Conservation (phyloP, 2,329 filamentous ascomycete species). For the Colletotrichum siamense region DNA sequence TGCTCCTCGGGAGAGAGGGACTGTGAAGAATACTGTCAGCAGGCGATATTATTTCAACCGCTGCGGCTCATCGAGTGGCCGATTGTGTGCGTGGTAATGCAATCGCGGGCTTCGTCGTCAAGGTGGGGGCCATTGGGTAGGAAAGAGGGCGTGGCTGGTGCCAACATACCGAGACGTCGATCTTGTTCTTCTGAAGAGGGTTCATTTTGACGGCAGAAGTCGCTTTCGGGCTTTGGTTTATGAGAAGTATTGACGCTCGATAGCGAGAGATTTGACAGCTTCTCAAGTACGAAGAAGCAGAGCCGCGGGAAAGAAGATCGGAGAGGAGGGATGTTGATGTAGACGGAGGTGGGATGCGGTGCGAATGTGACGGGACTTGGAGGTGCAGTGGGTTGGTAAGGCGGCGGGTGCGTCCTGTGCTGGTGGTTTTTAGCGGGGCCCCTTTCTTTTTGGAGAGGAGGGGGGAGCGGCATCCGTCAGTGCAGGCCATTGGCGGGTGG, state of each 20-base stretch:
- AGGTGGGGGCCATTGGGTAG: constrained; percentile 14
- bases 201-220: constrained; percentile 68
- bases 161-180: constrained; percentile 86
- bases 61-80: neutral
- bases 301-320: neutral
- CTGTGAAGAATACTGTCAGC: constrained; percentile 51
- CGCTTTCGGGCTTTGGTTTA: neutral
- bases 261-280: neutral
- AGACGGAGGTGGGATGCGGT: constrained; percentile 10
- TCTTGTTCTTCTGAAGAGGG: constrained; percentile 97
- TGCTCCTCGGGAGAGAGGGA: constrained; percentile 94
- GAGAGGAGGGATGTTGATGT: constrained; percentile 8
- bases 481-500: neutral
- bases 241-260: neutral
- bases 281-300: neutral
- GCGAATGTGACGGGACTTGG: constrained; percentile 17
- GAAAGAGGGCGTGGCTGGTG: constrained; percentile 19
- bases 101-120: neutral
- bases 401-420: constrained; percentile 14
- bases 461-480: neutral
- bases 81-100: neutral
- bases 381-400: constrained; percentile 18
- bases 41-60: neutral
- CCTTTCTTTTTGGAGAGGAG: constrained; percentile 12
- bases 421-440: constrained; percentile 20